Percentiles rank a stretch among this genome's conserved stretches.
phyloP scores from a whole-genome alignment of 2,329 filamentous ascomycete genomes.

The Teratosphaeriaceae sp. region DNA sequence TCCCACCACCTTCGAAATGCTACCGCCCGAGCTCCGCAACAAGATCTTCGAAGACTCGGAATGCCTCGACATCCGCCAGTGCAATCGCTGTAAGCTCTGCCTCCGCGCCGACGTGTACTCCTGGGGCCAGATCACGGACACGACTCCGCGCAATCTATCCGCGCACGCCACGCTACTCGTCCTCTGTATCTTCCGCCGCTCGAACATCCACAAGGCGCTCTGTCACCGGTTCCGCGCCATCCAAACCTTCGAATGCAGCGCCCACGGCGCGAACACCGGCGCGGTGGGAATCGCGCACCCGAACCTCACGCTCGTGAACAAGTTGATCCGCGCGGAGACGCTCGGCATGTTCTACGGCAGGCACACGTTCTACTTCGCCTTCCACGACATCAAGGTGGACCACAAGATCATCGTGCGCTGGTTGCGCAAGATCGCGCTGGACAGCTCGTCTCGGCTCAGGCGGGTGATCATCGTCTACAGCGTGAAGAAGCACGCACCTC shows the following conservation, averaged over 20 bases:
- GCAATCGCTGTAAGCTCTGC: not conserved
- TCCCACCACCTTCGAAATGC: conserved; percentile 1
- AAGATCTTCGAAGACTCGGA: conserved; percentile 8
- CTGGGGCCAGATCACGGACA: not conserved
- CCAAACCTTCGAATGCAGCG: too few species aligned
- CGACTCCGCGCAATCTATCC: too few species aligned
- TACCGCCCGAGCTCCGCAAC: conserved; percentile 7
- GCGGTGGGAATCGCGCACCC: not conserved
- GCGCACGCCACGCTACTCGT: too few species aligned
- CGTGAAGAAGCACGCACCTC: not conserved
- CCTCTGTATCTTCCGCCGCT: too few species aligned
- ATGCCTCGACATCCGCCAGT: conserved; percentile 4
- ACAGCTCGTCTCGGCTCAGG: conserved; percentile 1
- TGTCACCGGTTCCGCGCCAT: too few species aligned
- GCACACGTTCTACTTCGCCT: not conserved
- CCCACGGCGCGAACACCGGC: too few species aligned
- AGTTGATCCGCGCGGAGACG: conserved; percentile 8
- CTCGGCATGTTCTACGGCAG: conserved; percentile 11
- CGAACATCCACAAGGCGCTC: too few species aligned
- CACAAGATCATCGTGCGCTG: not conserved
- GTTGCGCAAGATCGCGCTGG: conserved; percentile 4
- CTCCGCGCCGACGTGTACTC: not conserved
- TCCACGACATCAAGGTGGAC: not conserved
- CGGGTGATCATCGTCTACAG: conserved; percentile 3
- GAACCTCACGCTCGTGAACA: conserved; percentile 5